Evolutionary conservation across 2,329 filamentous ascomycete genomes (phyloP), one percentile per base, ranked within the genome.

Genomic region (Calycina marina): DNA sequence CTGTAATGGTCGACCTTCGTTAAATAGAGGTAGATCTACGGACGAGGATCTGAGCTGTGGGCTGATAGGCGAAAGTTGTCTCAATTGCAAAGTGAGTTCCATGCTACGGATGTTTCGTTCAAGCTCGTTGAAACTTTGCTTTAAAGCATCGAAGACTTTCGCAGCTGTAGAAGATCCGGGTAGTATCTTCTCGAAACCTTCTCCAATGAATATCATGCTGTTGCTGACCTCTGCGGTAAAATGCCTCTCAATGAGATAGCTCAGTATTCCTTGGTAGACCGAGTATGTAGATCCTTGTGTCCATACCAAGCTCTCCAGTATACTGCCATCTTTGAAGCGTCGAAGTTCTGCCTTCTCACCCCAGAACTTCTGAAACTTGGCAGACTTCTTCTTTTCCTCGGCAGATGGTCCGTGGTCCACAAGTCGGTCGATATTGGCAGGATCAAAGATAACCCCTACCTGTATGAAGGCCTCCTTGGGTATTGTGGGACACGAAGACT

Each of bases 301-400:
- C 90, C 90, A 98, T 13, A 93, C 77, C 17, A 96, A 62, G 48
- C 82, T 93, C 55, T 98, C 92, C 6, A 85, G 66, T 43, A 98
- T 94, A 46, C 78, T 88, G 14, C 90, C 90, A 49, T 96, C 85
- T 47, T 86, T 92, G 63, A 98, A 98, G 13, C 90, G 80, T 42
- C 90, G 73, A 28, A 98, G 65, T 54, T 98, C 90, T 1, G 90
- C 72, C 53, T 90, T 93, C 6, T 88, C 78, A 5, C 88, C 90
- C 90, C 92, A 98, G 52, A 98, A 96, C 18, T 77, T 72, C 20
- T 83, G 80, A 54, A 94, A 98, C 18, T 67, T 67, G 6, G 75
- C 73, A 14, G 85, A 79, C 41, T 84, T 82, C 41, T 79, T 75
- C 55, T 88, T 85, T 39, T 90, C 71, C 50, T 96, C 86, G 2